Percentiles rank a stretch among this genome's conserved stretches.
Evolutionary conservation across 192 early-diverging fungal species (phyloP).

Genomic region (Coemansia sp.): DNA sequence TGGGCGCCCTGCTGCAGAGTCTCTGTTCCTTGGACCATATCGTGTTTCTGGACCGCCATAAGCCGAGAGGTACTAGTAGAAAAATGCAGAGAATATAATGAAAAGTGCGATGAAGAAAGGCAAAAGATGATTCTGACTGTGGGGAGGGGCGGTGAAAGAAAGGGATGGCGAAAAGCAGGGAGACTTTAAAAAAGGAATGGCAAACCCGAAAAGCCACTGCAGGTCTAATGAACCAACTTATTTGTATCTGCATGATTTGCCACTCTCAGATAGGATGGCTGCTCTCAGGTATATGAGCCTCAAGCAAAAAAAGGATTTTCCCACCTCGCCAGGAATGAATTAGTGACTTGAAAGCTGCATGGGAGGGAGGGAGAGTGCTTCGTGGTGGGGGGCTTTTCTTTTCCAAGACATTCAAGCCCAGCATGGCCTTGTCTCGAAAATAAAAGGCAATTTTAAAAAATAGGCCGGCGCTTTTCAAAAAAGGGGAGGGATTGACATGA

Average conservation of each 20-base stretch:
- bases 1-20: constrained; percentile 32
- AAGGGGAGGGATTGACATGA: background rate
- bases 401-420: background rate
- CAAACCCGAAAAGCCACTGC: background rate
- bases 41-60: background rate
- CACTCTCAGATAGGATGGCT: background rate
- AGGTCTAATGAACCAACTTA: background rate
- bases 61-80: background rate
- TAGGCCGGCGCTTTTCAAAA: background rate
- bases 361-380: background rate
- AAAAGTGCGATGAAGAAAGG: background rate
- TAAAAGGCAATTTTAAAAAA: background rate
- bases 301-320: background rate
- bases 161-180: background rate
- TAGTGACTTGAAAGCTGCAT: background rate
- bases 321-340: background rate
- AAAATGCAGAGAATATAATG: background rate
- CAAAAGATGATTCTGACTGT: background rate
- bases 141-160: background rate
- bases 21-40: background rate
- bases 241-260: background rate
- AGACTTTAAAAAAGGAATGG: background rate
- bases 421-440: background rate
- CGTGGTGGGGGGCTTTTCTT: background rate
- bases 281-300: background rate